Evolutionary conservation across 495 filamentous ascomycete species (phyloP).

Genomic region (Hyaloscypha finlandica): DNA sequence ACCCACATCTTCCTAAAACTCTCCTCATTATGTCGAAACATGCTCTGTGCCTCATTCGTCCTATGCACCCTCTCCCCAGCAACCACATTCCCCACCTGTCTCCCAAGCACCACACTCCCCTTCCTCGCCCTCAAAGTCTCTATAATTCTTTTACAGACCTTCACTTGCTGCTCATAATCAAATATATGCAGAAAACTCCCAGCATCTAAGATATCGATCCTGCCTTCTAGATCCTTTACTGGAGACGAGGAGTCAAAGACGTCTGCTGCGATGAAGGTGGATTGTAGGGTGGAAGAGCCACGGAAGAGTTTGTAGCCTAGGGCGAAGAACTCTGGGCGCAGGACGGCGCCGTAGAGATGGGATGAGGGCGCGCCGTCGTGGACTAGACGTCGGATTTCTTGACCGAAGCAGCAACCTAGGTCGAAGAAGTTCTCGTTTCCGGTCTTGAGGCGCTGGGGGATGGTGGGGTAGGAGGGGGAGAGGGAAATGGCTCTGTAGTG

Average conservation of each 20-base stretch:
- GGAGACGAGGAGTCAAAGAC: slow-evolving; percentile 49
- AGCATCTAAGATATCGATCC: slow-evolving; percentile 57
- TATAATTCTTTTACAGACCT: slow-evolving; percentile 46
- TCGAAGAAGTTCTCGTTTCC: slow-evolving; percentile 43
- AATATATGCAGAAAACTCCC: slow-evolving; percentile 64
- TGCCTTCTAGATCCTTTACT: slow-evolving; percentile 40
- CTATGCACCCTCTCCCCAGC: slow-evolving; percentile 35
- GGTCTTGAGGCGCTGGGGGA: slow-evolving; percentile 27
- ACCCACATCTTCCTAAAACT: slow-evolving; percentile 54
- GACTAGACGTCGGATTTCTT: slow-evolving; percentile 47
- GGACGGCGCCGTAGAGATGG: slow-evolving; percentile 48
- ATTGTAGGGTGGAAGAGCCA: slow-evolving; percentile 45
- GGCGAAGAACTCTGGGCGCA: slow-evolving; percentile 50
- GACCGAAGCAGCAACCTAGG: slow-evolving; percentile 52
- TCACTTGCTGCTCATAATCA: slow-evolving; percentile 51
- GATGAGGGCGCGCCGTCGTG: slow-evolving; percentile 43
- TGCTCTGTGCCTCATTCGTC: slow-evolving; percentile 24
- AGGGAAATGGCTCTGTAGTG: slow-evolving; percentile 23
- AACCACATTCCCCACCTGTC: slow-evolving; percentile 44
- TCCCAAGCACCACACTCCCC: slow-evolving; percentile 49
- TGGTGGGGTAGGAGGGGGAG: slow-evolving; percentile 8
- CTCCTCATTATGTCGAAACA: slow-evolving; percentile 48
- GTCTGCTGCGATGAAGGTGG: slow-evolving; percentile 50
- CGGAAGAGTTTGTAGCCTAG: slow-evolving; percentile 56
- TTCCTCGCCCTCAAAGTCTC: slow-evolving; percentile 44